A percentile compares a stretch with the other conserved stretches of the same genome.
These are phyloP conservation scores for Amaranthus tricolor DNA, from an alignment of 179 eudicot genomes.

Conservation along the genomic window DNA sequence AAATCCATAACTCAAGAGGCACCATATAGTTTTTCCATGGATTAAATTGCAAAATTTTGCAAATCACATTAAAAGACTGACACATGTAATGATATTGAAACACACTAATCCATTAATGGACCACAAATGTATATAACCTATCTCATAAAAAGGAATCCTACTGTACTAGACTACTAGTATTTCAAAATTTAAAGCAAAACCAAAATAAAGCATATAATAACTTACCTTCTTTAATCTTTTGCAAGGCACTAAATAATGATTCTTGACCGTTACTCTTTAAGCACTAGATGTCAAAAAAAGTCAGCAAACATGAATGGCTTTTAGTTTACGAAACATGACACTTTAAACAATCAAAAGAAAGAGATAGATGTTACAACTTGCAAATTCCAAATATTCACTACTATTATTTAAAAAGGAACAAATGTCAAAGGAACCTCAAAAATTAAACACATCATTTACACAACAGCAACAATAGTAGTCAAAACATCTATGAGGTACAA, in stretches of 20 bases:
- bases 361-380: background rate
- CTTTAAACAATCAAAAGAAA: background rate
- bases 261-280: conserved; percentile 52
- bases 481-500: background rate
- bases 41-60: background rate
- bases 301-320: background rate
- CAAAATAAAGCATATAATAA: background rate
- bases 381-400: background rate
- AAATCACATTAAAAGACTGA: background rate
- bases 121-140: background rate
- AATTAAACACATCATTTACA: background rate
- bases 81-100: background rate
- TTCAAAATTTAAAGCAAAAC: background rate
- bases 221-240: conserved; percentile 80
- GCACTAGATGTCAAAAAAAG: conserved; percentile 35
- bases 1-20: background rate
- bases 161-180: background rate
- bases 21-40: too few relatives aligned
- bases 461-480: background rate
- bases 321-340: background rate
- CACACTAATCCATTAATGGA: background rate
- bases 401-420: conserved; percentile 3
- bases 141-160: background rate
- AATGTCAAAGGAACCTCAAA: background rate
- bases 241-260: conserved; percentile 61